Percentiles rank a stretch among this genome's conserved stretches.
phyloP scores from a whole-genome alignment of 768 basidiomycete genomes.

The Tricholomella constricta region DNA sequence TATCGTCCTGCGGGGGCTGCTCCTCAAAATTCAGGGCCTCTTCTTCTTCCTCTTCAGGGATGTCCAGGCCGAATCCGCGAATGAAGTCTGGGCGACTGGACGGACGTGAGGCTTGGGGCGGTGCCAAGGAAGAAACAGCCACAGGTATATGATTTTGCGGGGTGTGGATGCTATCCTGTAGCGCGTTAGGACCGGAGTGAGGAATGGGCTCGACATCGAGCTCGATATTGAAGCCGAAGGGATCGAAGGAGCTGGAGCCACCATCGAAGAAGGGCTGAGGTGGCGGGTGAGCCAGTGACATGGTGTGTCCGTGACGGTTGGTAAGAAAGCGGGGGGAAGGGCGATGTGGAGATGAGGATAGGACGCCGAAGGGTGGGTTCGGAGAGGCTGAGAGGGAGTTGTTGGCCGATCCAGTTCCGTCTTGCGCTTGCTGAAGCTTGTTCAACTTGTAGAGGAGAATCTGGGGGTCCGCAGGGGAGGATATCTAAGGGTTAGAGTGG shows the following conservation, averaged over 20 bases:
- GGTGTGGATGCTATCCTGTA: constrained; percentile 42
- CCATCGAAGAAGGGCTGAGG: constrained; percentile 38
- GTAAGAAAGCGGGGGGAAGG: constrained; percentile 38
- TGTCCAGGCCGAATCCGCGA: constrained; percentile 80
- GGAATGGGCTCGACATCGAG: constrained; percentile 35
- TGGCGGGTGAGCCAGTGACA: constrained; percentile 69
- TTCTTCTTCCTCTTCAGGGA: constrained; percentile 74
- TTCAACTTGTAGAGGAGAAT: constrained; percentile 81
- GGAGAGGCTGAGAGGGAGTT: constrained; percentile 65
- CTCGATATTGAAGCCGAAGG: constrained; percentile 61
- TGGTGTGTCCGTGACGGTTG: constrained; percentile 68
- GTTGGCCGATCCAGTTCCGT: constrained; percentile 42
- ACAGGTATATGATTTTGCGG: constrained; percentile 59
- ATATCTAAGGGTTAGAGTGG: constrained; percentile 63
- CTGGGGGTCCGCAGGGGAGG: constrained; percentile 87
- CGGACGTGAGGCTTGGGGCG: constrained; percentile 45
- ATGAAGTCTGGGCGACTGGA: constrained; percentile 70
- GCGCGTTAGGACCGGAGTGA: constrained; percentile 22
- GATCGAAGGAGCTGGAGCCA: constrained; percentile 51
- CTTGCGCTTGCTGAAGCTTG: constrained; percentile 77
- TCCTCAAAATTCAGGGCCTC: constrained; percentile 38
- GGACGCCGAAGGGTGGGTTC: constrained; percentile 50
- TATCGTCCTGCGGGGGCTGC: constrained; percentile 26
- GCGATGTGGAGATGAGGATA: constrained; percentile 53
- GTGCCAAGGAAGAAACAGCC: constrained; percentile 45